Evolutionary conservation across 2,329 filamentous ascomycete genomes (phyloP).

Genomic region (Cladosporium velox): DNA sequence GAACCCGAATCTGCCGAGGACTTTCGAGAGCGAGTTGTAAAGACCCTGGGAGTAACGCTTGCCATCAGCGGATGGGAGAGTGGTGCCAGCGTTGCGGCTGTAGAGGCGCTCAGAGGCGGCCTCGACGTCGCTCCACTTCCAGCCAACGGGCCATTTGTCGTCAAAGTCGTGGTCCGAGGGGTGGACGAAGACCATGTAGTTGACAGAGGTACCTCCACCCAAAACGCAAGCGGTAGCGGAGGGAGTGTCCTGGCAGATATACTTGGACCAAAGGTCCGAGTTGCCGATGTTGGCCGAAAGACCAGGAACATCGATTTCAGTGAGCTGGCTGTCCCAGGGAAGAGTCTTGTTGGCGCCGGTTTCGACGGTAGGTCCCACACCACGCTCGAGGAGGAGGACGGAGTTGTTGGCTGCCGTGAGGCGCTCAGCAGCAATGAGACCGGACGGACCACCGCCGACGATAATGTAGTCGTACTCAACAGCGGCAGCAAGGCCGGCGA

Average conservation of each 20-base stretch:
- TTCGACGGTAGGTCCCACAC: conserved; percentile 59
- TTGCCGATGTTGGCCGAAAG: conserved; percentile 39
- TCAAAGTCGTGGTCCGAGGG: conserved; percentile 69
- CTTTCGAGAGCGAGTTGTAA: conserved; percentile 62
- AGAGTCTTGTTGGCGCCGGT: conserved; percentile 64
- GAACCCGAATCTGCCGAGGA: conserved; percentile 64
- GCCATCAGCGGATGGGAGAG: conserved; percentile 65
- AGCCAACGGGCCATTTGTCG: conserved; percentile 69
- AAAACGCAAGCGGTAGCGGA: conserved; percentile 72
- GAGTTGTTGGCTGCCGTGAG: conserved; percentile 65
- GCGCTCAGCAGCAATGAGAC: conserved; percentile 61
- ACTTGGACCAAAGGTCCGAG: conserved; percentile 37
- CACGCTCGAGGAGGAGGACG: conserved; percentile 60
- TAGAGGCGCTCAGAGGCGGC: conserved; percentile 64
- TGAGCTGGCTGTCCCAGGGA: conserved; percentile 64
- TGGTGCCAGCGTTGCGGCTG: conserved; percentile 68
- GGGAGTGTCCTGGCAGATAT: conserved; percentile 68
- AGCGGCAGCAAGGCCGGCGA: conserved; percentile 13
- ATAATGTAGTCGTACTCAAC: conserved; percentile 59
- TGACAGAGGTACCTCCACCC: conserved; percentile 67
- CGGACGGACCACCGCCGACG: conserved; percentile 62
- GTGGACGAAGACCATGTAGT: conserved; percentile 68
- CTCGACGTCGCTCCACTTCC: conserved; percentile 66
- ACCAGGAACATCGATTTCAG: conserved; percentile 70
- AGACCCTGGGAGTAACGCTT: conserved; percentile 66